Evolutionary conservation across 257 asterid species (phyloP), one percentile per base, ranked within the genome.

Genomic region (Echium plantagineum): DNA sequence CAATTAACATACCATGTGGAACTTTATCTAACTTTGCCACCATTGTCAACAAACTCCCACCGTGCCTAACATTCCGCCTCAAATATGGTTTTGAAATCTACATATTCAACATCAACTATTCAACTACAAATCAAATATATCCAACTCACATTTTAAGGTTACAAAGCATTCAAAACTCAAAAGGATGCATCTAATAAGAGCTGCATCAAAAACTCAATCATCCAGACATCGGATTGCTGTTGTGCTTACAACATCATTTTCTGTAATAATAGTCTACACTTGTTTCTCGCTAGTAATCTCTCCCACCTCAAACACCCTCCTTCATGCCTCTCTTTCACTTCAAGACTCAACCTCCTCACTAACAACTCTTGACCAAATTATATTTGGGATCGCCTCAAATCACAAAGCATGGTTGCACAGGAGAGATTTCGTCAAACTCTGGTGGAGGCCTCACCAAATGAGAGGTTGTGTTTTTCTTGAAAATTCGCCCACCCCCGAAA

Each of bases 401-500:
- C 66, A 72, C 49, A 65, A 61, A 2, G 67, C 94, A 1, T 90
- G 97, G 94, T 22, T 13, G 35, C 73, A 7, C 15, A 70, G 89
- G 49, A 82, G 83, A 55, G 76, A 78, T 24, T 84, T 78, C 24
- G 85, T 81, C 0, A 74, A 67, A 58, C 72, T 80, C 18, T 90
- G 97, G 97, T 90, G 97, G 97, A 75, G 76, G 60, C 84, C 94
- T 4, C 42, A 72, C 7, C 65, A 31, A 21, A 86, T 74, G 94
- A 78, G 73, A 74, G 96, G 97, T 2, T 86, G 96, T 66, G 86
- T 83, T 30, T 90, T 90, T 68, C 79, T 90, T 5, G 97, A 90
- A 15, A 59, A 15, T 2, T 31, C 30, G 47, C 82, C 81, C 1
- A 60, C 74, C 5, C 54, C 66, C 7, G 61, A 62, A 3, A 62